These are phyloP conservation scores for Trypanosomatidae sp. DNA, from an alignment of 208 protist genomes.

Conservation along the genomic window DNA sequence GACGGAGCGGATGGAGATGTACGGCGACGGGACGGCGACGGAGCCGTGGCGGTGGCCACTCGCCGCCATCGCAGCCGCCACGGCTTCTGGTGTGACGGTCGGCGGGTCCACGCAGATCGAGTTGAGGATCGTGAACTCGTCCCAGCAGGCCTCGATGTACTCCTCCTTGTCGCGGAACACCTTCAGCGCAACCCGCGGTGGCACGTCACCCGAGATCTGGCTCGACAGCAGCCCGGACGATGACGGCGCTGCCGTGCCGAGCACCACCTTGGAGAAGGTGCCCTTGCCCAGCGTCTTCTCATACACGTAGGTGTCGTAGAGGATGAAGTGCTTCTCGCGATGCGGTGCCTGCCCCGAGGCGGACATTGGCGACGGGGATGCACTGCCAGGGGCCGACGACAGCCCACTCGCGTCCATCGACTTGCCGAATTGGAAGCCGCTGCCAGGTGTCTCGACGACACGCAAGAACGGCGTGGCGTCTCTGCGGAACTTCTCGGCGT, in stretches of 20 bases:
- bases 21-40: conserved; percentile 12
- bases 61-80: too few relatives aligned
- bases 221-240: conserved; percentile 10
- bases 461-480: conserved; percentile 55
- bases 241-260: conserved; percentile 27
- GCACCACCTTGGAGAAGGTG: conserved; percentile 83
- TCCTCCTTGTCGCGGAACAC: conserved; percentile 71
- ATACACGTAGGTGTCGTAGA: conserved; percentile 72
- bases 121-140: conserved; percentile 64
- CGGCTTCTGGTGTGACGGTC: conserved; percentile 9
- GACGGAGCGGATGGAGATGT: conserved; percentile 31
- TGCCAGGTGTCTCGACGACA: conserved; percentile 13
- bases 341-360: too few relatives aligned
- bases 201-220: conserved; percentile 19
- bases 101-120: conserved; percentile 24
- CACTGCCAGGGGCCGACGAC: too few relatives aligned
- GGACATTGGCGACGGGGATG: too few relatives aligned
- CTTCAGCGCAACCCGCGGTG: conserved; percentile 59
- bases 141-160: conserved; percentile 74
- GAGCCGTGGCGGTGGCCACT: conserved; percentile 13
- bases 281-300: conserved; percentile 67
- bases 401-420: too few relatives aligned
- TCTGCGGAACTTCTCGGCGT: conserved; percentile 41
- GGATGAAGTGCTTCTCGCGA: conserved; percentile 35
- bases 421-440: too few relatives aligned